A percentile compares a stretch with the other conserved stretches of the same genome.
These are phyloP conservation scores for Hypomyces rosellus DNA, from an alignment of 2,329 filamentous ascomycete genomes.

Conservation along the genomic window DNA sequence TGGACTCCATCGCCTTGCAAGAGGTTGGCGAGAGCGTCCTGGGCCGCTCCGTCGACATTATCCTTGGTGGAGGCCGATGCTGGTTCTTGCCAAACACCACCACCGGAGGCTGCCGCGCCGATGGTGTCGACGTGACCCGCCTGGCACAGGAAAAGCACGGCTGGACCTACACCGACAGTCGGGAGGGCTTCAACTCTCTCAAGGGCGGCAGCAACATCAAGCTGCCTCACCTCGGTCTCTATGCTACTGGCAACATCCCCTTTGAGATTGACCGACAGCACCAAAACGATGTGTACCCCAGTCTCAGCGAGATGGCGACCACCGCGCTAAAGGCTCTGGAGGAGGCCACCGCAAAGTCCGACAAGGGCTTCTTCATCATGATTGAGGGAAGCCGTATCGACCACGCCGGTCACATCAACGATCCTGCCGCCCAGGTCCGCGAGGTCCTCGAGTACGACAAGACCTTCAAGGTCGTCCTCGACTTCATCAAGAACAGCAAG, in stretches of 20 bases:
- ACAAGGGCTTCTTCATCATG: slow-evolving; percentile 97
- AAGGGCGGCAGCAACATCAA: slow-evolving; percentile 59
- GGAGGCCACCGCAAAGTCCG: slow-evolving; percentile 72
- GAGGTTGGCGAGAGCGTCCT: slow-evolving; percentile 84
- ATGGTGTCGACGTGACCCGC: slow-evolving; percentile 67
- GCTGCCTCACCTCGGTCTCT: slow-evolving; percentile 81
- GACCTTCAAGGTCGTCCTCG: slow-evolving; percentile 73
- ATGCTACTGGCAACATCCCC: slow-evolving; percentile 76
- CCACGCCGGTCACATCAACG: slow-evolving; percentile 83
- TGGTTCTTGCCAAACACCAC: slow-evolving; percentile 84
- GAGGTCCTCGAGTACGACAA: slow-evolving; percentile 95
- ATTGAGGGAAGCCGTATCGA: slow-evolving; percentile 96
- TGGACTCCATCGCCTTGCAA: slow-evolving; percentile 88
- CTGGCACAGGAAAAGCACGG: slow-evolving; percentile 69
- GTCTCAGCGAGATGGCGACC: slow-evolving; percentile 82
- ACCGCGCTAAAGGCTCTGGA: slow-evolving; percentile 75
- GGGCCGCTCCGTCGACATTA: slow-evolving; percentile 81
- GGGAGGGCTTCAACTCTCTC: slow-evolving; percentile 69
- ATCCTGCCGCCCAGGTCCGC: slow-evolving; percentile 76
- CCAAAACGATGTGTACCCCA: slow-evolving; percentile 75
- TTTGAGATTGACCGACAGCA: slow-evolving; percentile 87
- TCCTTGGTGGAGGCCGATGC: slow-evolving; percentile 88
- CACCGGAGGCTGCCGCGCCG: slow-evolving; percentile 71
- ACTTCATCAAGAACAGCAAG: slow-evolving; percentile 71
- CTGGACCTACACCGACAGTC: slow-evolving; percentile 70